A percentile compares a stretch with the other conserved stretches of the same genome.
phyloP scores from a whole-genome alignment of 2,329 filamentous ascomycete species.

The Fusarium cicatricum region DNA sequence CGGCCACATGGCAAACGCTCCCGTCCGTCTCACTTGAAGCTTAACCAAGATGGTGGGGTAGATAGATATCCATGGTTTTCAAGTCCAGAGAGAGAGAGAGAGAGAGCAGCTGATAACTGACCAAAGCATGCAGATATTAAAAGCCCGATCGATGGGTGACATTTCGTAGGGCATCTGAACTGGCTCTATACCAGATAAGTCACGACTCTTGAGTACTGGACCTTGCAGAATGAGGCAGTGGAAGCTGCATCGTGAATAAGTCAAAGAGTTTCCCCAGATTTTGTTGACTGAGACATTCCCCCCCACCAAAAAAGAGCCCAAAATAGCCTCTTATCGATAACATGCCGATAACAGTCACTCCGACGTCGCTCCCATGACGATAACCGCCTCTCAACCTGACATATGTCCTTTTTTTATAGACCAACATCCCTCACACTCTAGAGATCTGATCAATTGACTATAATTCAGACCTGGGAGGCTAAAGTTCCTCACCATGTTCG shows the following conservation, averaged over 20 bases:
- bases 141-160: too few relatives aligned
- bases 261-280: neutral
- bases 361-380: constrained; percentile 11
- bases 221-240: too few relatives aligned
- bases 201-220: too few relatives aligned
- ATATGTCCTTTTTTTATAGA: too few relatives aligned
- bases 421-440: too few relatives aligned
- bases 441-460: neutral
- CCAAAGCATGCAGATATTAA: too few relatives aligned
- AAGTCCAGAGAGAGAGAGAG: too few relatives aligned
- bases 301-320: constrained; percentile 9
- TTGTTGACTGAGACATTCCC: neutral
- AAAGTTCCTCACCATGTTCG: constrained; percentile 29
- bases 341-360: constrained; percentile 16
- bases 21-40: neutral
- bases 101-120: too few relatives aligned
- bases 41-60: neutral
- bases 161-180: too few relatives aligned
- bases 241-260: too few relatives aligned
- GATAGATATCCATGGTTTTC: neutral
- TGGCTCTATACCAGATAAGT: too few relatives aligned
- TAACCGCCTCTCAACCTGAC: neutral
- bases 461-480: neutral
- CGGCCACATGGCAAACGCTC: constrained; percentile 1
- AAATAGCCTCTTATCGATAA: constrained; percentile 32